Percentiles rank a stretch among this genome's conserved stretches.
Conservation (phyloP, 768 basidiomycete species). For the Mycena kentingensis region DNA sequence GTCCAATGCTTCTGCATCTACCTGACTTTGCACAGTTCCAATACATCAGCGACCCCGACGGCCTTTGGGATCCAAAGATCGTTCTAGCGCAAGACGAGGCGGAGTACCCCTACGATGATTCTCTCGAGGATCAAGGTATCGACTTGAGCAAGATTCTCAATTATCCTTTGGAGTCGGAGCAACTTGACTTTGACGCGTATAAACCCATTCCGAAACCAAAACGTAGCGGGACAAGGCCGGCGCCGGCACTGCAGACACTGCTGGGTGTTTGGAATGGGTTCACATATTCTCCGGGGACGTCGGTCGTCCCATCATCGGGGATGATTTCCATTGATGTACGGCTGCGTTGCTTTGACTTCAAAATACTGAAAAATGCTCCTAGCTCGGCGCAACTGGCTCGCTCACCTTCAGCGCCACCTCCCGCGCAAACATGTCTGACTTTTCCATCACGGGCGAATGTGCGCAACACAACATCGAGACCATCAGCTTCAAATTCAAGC, state of each 20-base stretch:
- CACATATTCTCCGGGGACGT: slow-evolving; percentile 6
- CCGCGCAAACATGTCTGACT: slow-evolving; percentile 18
- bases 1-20: neutral
- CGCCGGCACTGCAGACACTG: slow-evolving; percentile 12
- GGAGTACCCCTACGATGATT: slow-evolving; percentile 23
- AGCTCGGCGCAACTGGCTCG: slow-evolving; percentile 14
- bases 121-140: slow-evolving; percentile 12
- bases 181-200: slow-evolving; percentile 22
- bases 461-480: slow-evolving; percentile 1
- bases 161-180: slow-evolving; percentile 17
- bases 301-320: slow-evolving; percentile 15
- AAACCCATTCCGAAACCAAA: slow-evolving; percentile 4
- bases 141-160: slow-evolving; percentile 20
- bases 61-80: slow-evolving; percentile 19
- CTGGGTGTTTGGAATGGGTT: slow-evolving; percentile 23
- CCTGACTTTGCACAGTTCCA: slow-evolving; percentile 15
- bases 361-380: neutral
- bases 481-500: slow-evolving; percentile 19
- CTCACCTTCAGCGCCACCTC: slow-evolving; percentile 15
- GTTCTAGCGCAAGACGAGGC: slow-evolving; percentile 19
- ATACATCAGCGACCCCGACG: slow-evolving; percentile 14
- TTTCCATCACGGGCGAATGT: slow-evolving; percentile 22
- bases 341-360: neutral
- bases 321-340: slow-evolving; percentile 22
- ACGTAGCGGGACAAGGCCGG: slow-evolving; percentile 8